Evolutionary conservation across 2,329 filamentous ascomycete species (phyloP), one percentile per base, ranked within the genome.

Genomic region (Penicillium sp.): DNA sequence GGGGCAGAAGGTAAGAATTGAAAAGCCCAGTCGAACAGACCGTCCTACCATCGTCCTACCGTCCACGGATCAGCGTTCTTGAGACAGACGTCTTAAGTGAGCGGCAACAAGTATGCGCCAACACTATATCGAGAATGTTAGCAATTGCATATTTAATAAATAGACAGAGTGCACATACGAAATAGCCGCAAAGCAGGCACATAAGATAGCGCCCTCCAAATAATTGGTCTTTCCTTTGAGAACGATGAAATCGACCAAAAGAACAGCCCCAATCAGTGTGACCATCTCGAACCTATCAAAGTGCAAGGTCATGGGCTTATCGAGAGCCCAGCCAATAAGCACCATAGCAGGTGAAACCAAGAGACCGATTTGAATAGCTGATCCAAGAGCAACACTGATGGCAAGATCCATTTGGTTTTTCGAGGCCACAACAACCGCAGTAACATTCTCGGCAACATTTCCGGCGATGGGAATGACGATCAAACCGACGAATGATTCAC

Each of bases 351-450:
- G 88, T 4, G 87, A 89, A 52, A 90, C 81, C 68, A 90, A 88
- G 8, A 90, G 78, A 15, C 87, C 78, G 69, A 90, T 89, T 74
- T 90, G 88, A 64, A 90, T 89, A 49, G 84, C 87, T 62, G 83
- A 87, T 55, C 88, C 88, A 8, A 90, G 82, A 5, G 87, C 86
- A 21, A 90, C 87, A 61, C 86, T 87, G 53, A 90, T 89, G 1
- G 88, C 87, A 36, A 90, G 76, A 71, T 90, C 87, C 86, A 90
- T 89, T 77, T 90, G 89, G 75, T 90, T 89, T 77, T 89, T 89
- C 74, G 85, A 83, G 0, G 87, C 88, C 8, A 89, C 87, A 6
- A 84, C 86, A 23, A 90, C 82, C 4, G 88, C 86, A 3, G 88
- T 90, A 13, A 89, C 85, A 71, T 90, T 87, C 73, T 90, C 88